Evolutionary conservation across 2,329 filamentous ascomycete genomes (phyloP).

Genomic region (Calcarisporium arbuscula): DNA sequence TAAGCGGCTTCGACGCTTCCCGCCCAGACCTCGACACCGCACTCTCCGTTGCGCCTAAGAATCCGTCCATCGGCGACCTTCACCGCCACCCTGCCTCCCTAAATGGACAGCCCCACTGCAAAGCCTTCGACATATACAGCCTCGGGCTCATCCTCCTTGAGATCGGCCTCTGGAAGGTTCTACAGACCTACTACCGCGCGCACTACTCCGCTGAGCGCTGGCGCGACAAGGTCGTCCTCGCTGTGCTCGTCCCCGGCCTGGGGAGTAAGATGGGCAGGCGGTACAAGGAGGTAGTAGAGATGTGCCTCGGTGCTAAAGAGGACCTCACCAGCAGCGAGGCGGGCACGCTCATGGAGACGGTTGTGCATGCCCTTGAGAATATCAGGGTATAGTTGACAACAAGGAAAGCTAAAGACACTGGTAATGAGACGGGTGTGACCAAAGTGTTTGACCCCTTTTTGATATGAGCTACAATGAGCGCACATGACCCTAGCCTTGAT

Average conservation of each 20-base stretch:
- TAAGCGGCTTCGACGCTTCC: slow-evolving; percentile 50
- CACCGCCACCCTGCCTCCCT: slow-evolving; percentile 40
- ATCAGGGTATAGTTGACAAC: slow-evolving; percentile 22
- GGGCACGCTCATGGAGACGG: slow-evolving; percentile 33
- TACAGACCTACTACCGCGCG: slow-evolving; percentile 33
- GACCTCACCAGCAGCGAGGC: slow-evolving; percentile 30
- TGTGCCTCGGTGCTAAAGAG: slow-evolving; percentile 30
- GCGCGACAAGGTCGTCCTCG: slow-evolving; percentile 34
- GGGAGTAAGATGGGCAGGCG: slow-evolving; percentile 33
- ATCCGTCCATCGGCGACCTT: slow-evolving; percentile 35
- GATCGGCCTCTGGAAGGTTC: slow-evolving; percentile 41
- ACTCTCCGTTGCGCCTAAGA: slow-evolving; percentile 38
- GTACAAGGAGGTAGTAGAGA: slow-evolving; percentile 35
- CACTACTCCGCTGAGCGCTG: slow-evolving; percentile 36
- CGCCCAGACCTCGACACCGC: slow-evolving; percentile 45
- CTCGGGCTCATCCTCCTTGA: slow-evolving; percentile 45
- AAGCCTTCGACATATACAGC: slow-evolving; percentile 47
- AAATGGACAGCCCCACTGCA: slow-evolving; percentile 35
- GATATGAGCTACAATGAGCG: no score
- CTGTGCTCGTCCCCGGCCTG: slow-evolving; percentile 32
- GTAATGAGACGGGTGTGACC: no score
- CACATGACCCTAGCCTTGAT: no score
- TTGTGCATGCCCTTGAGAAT: slow-evolving; percentile 33
- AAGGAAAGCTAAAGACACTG: no score
- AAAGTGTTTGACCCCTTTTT: no score